Conservation (phyloP, 192 early-diverging fungal genomes). For the Diversispora epigaea region DNA sequence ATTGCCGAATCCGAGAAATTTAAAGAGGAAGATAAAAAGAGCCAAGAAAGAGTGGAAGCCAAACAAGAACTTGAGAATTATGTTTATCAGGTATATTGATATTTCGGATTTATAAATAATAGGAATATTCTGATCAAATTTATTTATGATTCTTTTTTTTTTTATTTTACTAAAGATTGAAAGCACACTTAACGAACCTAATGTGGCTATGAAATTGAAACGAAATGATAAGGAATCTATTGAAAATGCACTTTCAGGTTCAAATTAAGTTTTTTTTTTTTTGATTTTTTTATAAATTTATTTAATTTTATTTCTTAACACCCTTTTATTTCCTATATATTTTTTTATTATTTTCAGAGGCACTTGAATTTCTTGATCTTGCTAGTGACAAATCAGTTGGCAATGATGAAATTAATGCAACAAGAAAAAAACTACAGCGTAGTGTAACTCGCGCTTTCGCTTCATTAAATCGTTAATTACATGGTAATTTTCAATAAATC, state of each 20-base stretch:
- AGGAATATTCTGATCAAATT: not conserved
- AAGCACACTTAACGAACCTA: constrained; percentile 66
- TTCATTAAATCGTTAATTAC: constrained; percentile 37
- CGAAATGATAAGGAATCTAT: constrained; percentile 68
- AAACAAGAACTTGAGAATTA: constrained; percentile 79
- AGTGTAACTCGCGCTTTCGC: constrained; percentile 62
- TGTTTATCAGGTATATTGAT: constrained; percentile 58
- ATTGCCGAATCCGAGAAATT: constrained; percentile 87
- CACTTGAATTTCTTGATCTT: constrained; percentile 67
- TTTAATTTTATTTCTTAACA: not conserved
- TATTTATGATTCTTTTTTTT: not conserved
- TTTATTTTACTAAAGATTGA: constrained; percentile 44
- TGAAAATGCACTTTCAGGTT: constrained; percentile 61
- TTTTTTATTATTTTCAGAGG: constrained; percentile 48
- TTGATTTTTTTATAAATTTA: not conserved
- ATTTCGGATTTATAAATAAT: not conserved
- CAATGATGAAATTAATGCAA: constrained; percentile 55
- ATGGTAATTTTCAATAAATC: too few species aligned
- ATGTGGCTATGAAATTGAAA: constrained; percentile 70
- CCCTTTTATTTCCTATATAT: too few species aligned
- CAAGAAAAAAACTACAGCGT: constrained; percentile 67
- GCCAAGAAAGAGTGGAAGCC: constrained; percentile 72
- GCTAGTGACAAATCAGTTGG: constrained; percentile 40
- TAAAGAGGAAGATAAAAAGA: constrained; percentile 71
- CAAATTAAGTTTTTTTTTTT: not conserved